Evolutionary conservation across 768 basidiomycete species (phyloP), one percentile per base, ranked within the genome.

Genomic region (Hysterangium stoloniferum): DNA sequence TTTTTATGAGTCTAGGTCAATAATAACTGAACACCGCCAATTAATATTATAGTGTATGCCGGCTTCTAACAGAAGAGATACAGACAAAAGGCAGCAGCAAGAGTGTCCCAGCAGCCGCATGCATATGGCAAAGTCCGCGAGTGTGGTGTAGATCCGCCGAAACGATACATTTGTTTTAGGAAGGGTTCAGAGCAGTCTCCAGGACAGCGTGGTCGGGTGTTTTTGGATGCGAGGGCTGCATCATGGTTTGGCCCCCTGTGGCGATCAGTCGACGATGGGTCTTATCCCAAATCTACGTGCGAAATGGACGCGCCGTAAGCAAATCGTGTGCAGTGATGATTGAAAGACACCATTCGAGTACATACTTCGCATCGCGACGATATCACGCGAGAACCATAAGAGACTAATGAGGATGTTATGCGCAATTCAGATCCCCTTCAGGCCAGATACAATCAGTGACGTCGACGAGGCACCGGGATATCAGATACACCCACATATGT

Each of bases 351-450:
- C 42, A 25, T 32, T 28, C 35, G 45, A 38, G 40, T 36, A 40
- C 46, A 48, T 46, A 56, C 52, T 34, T 52, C 52, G 20, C 52
- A 37, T 17, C 44, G 37, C 1, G 55, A 52, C 19, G 55, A 42
- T 17, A 45, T 37, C 17, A 53, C 24, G 28, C 43, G 38, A 6
- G 46, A 48, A 33, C 43, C 51, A 24, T 34, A 45, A 24, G 43
- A n/a, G 12, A 45, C 17, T 4, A 36, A 41, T 13, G 48, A 15
- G 19, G 48, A 41, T 15, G 42, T 22, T 19, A 50, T 50, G 11
- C 37, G n/a, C 40, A 50, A 31, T 17, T 50, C 22, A 25, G 48
- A 50, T 8, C 40, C 40, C 6, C 48, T 50, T 12, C 12, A 35
- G 29, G n/a, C n/a, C n/a, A 37, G 37, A 31, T 15, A 13, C 37